Percentiles rank a stretch among this genome's conserved stretches.
Evolutionary conservation across 2,329 filamentous ascomycete species (phyloP).

Genomic region (Drechslerella coelobrocha): DNA sequence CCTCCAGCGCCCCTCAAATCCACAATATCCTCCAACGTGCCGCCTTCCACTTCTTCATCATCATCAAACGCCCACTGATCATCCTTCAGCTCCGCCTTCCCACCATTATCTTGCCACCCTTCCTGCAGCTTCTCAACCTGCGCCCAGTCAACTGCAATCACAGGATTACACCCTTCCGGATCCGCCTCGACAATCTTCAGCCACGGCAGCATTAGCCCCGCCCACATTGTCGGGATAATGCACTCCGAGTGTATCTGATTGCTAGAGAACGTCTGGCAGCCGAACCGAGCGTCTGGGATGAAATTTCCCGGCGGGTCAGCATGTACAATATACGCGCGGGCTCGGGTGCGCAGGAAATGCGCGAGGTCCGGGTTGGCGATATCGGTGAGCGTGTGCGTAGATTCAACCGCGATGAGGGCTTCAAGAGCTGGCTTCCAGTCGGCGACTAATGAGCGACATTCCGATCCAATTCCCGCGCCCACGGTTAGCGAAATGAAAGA

Average conservation of each 20-base stretch:
- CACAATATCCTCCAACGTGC: constrained; percentile 17
- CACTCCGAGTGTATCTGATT: constrained; percentile 39
- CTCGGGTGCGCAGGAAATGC: constrained; percentile 49
- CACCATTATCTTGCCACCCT: constrained; percentile 22
- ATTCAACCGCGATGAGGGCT: constrained; percentile 42
- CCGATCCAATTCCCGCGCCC: background rate
- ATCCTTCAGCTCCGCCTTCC: background rate
- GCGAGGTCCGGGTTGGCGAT: constrained; percentile 19
- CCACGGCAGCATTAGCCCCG: constrained; percentile 34
- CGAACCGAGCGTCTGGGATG: constrained; percentile 52
- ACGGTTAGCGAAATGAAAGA: too few species aligned
- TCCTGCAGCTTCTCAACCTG: constrained; percentile 27
- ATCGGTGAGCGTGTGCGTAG: constrained; percentile 26
- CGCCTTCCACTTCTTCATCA: constrained; percentile 8
- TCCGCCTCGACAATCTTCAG: constrained; percentile 37
- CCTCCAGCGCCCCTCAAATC: constrained; percentile 27
- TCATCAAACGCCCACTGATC: constrained; percentile 20
- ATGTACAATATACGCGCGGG: constrained; percentile 51
- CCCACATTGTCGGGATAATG: constrained; percentile 32
- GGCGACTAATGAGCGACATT: constrained; percentile 22
- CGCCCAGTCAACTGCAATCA: constrained; percentile 30
- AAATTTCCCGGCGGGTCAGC: constrained; percentile 50
- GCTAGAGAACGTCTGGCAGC: constrained; percentile 52
- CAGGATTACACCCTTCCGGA: constrained; percentile 37
- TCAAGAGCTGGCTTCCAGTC: constrained; percentile 38